Base-by-base conservation (phyloP, 129 eudicot genomes). In the Escallonia herrerae region DNA sequence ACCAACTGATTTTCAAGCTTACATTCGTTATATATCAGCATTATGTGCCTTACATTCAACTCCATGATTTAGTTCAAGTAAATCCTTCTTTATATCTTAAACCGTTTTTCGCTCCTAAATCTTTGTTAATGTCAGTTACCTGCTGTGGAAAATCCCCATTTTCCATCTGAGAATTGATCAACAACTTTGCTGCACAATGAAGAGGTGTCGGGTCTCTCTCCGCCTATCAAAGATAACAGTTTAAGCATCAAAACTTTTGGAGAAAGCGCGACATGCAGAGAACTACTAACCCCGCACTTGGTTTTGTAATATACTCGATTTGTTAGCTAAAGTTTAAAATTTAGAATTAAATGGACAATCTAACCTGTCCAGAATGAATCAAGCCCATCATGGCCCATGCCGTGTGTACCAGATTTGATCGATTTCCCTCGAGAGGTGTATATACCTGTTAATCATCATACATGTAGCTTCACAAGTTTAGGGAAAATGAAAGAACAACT, bases 311-410 rank as follows among this genome's bases (percentile, higher is more conserved):
- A 22, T 22, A 22, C 33, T 22, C 33, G 33, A 22, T 22, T 22
- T 22, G 33, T 22, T 22, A 22, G 33, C 33, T 22, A 22, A 22
- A 22, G 33, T 22, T 22, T 22, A 22, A 22, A 22, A 22, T 22
- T 22, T 43, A 6, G 39, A 57, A 55, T 41, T 13, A 11, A 39
- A 64, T 15, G 42, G 7, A 44, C 22, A 53, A 61, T 64, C 76
- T 40, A 8, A 87, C 97, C 90, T 91, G 97, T 40, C 83, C 79
- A 40, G 97, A 72, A 72, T 79, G 89, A 60, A 91, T 82, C 62
- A 91, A 68, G 40, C 87, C 86, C 96, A 85, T 85, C 84, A 83
- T 43, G 3, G 95, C 97, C 97, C 97, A 91, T 40, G 95, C 80
- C 42, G 97, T 91, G 37, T 91, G 95, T 15, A 86, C 93, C 78